Conservation (phyloP, 176 grass and related monocot species). For the Carex parvula region DNA sequence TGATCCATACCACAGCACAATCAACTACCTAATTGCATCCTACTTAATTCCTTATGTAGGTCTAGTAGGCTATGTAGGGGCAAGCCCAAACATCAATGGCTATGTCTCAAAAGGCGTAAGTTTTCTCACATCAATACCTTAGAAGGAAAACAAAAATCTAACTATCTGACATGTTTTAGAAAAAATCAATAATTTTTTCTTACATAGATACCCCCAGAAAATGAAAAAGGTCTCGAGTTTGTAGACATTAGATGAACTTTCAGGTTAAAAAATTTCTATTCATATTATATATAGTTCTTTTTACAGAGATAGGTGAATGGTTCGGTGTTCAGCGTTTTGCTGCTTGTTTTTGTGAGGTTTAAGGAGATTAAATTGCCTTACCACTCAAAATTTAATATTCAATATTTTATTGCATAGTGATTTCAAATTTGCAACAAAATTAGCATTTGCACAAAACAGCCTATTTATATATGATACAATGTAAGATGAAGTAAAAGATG, state of each 20-base stretch:
- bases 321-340: neutral
- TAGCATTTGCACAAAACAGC: neutral
- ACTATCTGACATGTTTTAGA: neutral
- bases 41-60: constrained; percentile 73
- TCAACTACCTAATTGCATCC: constrained; percentile 82
- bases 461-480: neutral
- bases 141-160: neutral
- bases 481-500: neutral
- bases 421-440: neutral
- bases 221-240: neutral
- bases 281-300: neutral
- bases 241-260: neutral
- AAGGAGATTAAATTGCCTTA: neutral
- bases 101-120: constrained; percentile 46
- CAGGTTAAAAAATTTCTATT: neutral
- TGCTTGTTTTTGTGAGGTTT: neutral
- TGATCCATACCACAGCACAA: constrained; percentile 44
- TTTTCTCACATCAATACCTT: neutral
- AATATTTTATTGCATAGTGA: neutral
- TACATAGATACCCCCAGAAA: neutral
- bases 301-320: neutral
- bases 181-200: neutral
- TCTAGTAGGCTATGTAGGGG: constrained; percentile 40
- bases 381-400: neutral
- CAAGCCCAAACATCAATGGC: constrained; percentile 47